Percentiles rank a stretch among this genome's conserved stretches.
Conservation (phyloP, 305 asterid species). For the Fraxinus velutina region DNA sequence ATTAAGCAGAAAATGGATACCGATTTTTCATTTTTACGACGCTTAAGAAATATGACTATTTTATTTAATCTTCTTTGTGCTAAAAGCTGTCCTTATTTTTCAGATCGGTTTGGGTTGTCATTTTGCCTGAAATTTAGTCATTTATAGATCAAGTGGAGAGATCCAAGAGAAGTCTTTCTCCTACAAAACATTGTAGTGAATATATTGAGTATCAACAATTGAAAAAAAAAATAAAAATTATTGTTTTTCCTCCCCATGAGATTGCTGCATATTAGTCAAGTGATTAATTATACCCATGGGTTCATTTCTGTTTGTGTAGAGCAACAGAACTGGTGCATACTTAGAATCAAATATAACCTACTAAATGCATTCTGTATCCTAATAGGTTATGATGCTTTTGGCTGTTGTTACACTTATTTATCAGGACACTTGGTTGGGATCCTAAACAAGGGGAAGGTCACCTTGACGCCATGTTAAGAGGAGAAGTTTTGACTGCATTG, state of each 20-base stretch:
- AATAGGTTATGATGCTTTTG: neutral
- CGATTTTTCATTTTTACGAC: neutral
- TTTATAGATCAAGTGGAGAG: neutral
- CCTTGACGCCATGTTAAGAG: constrained; percentile 92
- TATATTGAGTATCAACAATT: neutral
- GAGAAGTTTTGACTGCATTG: constrained; percentile 71
- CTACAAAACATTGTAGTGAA: neutral
- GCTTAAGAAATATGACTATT: neutral
- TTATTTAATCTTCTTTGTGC: neutral
- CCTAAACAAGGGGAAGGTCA: constrained; percentile 93
- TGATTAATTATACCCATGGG: neutral
- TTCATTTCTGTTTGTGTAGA: neutral
- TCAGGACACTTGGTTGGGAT: constrained; percentile 97
- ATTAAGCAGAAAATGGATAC: neutral
- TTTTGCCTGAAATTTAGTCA: neutral
- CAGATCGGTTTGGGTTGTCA: neutral
- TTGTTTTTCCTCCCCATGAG: neutral
- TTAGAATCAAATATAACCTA: neutral
- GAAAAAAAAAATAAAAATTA: neutral
- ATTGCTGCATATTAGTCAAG: neutral
- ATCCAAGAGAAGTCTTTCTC: neutral
- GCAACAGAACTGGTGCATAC: neutral
- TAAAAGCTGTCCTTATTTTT: neutral
- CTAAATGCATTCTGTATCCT: neutral
- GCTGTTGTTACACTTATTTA: constrained; percentile 26